phyloP scores from a whole-genome alignment of 331 rosid species.

The Acacia concinna region DNA sequence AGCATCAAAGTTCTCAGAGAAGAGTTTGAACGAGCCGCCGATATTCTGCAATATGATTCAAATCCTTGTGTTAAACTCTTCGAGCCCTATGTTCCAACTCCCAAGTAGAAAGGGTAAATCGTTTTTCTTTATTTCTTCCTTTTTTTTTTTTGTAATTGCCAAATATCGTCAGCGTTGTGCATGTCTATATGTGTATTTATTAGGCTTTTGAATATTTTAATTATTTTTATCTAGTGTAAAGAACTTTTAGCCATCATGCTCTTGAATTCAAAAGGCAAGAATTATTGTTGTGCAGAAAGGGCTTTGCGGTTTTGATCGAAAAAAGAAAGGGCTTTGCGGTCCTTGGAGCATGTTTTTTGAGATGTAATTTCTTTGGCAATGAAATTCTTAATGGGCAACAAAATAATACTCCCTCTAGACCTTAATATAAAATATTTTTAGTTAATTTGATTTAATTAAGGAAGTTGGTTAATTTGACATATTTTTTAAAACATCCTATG shows the following conservation, averaged over 20 bases:
- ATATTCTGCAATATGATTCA: constrained; percentile 73
- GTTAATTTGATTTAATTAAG: too few species aligned
- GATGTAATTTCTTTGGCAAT: neutral
- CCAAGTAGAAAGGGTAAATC: constrained; percentile 47
- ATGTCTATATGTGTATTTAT: constrained; percentile 38
- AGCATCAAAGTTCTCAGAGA: constrained; percentile 91
- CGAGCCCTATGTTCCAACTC: constrained; percentile 59
- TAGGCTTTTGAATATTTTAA: constrained; percentile 12
- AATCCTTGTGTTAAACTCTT: constrained; percentile 85
- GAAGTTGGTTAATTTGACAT: too few species aligned
- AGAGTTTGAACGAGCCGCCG: constrained; percentile 95
- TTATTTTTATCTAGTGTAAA: constrained; percentile 32
- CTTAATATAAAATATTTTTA: too few species aligned
- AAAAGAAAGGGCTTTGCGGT: neutral
- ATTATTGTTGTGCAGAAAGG: neutral
- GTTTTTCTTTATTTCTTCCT: neutral
- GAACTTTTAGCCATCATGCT: constrained; percentile 26
- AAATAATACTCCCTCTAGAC: too few species aligned
- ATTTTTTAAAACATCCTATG: too few species aligned
- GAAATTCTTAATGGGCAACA: too few species aligned
- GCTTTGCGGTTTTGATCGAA: too few species aligned
- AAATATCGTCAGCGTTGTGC: constrained; percentile 20
- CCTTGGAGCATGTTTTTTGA: neutral
- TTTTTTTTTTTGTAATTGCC: neutral
- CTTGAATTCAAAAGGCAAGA: constrained; percentile 17